Base-by-base conservation (phyloP, 805 yeast species). In the Candida orba region DNA sequence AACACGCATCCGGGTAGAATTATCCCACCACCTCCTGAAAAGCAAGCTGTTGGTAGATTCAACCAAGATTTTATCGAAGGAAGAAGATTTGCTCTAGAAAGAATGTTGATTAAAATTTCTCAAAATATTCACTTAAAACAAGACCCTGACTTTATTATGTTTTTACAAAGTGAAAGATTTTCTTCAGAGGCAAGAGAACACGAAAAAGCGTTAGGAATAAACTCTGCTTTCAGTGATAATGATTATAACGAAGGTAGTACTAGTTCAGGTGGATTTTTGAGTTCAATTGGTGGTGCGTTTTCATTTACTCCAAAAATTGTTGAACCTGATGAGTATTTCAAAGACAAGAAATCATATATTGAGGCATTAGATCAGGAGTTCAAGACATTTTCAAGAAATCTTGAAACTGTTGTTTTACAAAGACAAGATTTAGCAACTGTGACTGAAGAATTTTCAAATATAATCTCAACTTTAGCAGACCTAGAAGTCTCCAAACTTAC, bases 21-120 rank as follows among this genome's bases (percentile, higher is more conserved):
- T 32, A 80, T 93, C 22, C 98, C 99, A 1, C 96, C 98, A 1
- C 97, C 98, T 4, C 90, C 97, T 0, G 95, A 86, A 47, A 95
- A 93, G 62, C 96, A 95, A 49, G 84, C 84, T 8, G 82, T 90
- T 43, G 97, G 98, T 5, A 74, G 96, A 49, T 89, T 93, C 64
- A 88, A 88, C 54, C 87, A 87, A 52, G 89, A 82, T 53, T 90
- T 93, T 54, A 79, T 93, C 41, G 97, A 93, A 62, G 79, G 79
- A 50, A 76, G 98, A 62, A 71, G 97, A 45, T 68, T 81, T 22
- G 86, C 91, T 6, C 70, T 93, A 57, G 96, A 91, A 58, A 79
- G 73, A 53, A 93, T 93, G 99, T 71, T 93, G 46, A 65, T 62
- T 32, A 84, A 84, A 57, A 81, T 87, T n/a, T 68, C 85, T 7